Conservation (phyloP, 1,284 basidiomycete genomes). For the Ceratobasidium theobromae region DNA sequence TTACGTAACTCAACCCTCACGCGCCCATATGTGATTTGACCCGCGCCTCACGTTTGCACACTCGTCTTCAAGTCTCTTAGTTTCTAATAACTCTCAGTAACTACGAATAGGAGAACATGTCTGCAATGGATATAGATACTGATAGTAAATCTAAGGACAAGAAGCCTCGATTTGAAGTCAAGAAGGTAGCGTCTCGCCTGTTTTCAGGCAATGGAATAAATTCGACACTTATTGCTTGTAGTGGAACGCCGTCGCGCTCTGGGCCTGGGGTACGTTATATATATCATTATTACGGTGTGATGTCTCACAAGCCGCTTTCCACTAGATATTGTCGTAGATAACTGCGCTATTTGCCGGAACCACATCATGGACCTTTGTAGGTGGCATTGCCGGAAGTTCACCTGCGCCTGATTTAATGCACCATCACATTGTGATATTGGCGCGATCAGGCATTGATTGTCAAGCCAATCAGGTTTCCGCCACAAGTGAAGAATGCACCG, state of each 20-base stretch:
- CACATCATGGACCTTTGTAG: slow-evolving; percentile 98
- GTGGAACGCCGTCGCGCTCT: slow-evolving; percentile 96
- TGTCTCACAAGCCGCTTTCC: slow-evolving; percentile 23
- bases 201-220: slow-evolving; percentile 1
- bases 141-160: slow-evolving; percentile 57
- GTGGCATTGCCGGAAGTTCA: slow-evolving; percentile 45
- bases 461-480: slow-evolving; percentile 98
- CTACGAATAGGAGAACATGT: slow-evolving; percentile 48
- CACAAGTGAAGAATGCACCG: slow-evolving; percentile 96
- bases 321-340: slow-evolving; percentile 91
- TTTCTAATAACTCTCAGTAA: too few relatives aligned
- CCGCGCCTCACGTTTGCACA: background rate
- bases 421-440: slow-evolving; percentile 30
- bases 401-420: too few relatives aligned
- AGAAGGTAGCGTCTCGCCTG: slow-evolving; percentile 67
- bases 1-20: slow-evolving; percentile 6
- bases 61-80: too few relatives aligned
- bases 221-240: slow-evolving; percentile 43
- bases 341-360: slow-evolving; percentile 94
- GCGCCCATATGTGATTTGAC: background rate
- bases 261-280: slow-evolving; percentile 84
- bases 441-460: slow-evolving; percentile 88
- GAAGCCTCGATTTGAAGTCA: slow-evolving; percentile 83
- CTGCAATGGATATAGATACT: slow-evolving; percentile 80
- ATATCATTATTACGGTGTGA: background rate